Base-by-base conservation (phyloP, 2,329 filamentous ascomycete genomes). In the Colletotrichum tofieldiae region DNA sequence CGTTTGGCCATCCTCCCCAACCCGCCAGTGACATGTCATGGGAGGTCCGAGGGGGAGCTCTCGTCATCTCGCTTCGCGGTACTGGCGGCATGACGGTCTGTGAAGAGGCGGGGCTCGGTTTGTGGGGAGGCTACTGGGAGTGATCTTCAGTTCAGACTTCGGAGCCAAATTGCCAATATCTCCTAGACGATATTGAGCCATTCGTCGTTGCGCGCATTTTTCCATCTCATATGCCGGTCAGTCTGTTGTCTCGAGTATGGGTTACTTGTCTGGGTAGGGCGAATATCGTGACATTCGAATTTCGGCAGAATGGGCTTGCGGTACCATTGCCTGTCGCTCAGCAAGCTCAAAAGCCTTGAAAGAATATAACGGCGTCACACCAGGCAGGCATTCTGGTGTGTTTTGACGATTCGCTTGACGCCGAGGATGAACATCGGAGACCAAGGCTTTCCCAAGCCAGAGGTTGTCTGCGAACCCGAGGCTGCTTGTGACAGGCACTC, bases 61-160 rank as follows among this genome's bases (percentile, higher is more conserved):
- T 66, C 7, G 39, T 67, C 47, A 67, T 71, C 55, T 71, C 62
- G 47, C 35, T 55, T 59, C 26, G 55, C 62, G 47, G 55, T 45
- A 61, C 52, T 62, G 41, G 58, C 56, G 41, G 68, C 64, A 49
- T 23, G 67, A 60, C 49, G 47, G 47, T 58, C 60, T 69, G 52
- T 56, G 64, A 41, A 47, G 29, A 41, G 56, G 41, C 37, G 49
- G 35, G 9, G 6, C 45, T 56, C 20, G 51, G 7, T 20, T 4
- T 26, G 52, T 64, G 54, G 55, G 32, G 52, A 69, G n/a, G 29
- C 23, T 29, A n/a, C 23, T 39, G 12, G 55, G 55, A 47, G 55
- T 39, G 11, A 3, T 7, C 20, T 5, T 23, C 20, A 7, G 1
- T 35, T 29, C 20, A 56, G 6, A 18, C 54, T 8, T 39, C 6